Percentiles rank a stretch among this genome's conserved stretches.
Evolutionary conservation across 225 moss, liverwort and hornwort genomes (phyloP).

Genomic region (Physcomitrellopsis africana): DNA sequence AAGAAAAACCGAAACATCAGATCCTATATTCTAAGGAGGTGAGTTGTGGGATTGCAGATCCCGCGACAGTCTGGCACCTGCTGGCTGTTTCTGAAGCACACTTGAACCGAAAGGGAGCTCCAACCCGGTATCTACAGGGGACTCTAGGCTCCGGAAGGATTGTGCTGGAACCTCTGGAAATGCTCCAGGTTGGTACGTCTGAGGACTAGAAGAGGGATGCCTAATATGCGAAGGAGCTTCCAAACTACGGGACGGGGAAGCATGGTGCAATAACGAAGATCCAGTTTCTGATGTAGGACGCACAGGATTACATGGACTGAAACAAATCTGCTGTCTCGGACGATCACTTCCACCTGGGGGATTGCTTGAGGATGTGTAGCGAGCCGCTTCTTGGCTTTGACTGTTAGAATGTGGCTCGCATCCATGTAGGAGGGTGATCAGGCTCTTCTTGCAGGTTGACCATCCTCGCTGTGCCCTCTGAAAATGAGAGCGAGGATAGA

Average conservation of each 20-base stretch:
- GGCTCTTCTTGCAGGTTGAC: constrained; percentile 3
- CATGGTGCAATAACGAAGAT: constrained; percentile 19
- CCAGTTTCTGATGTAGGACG: neutral
- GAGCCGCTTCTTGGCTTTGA: constrained; percentile 18
- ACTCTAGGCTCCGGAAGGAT: constrained; percentile 31
- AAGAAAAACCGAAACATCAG: neutral
- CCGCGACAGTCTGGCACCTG: constrained; percentile 30
- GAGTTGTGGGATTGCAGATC: constrained; percentile 28
- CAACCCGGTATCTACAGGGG: constrained; percentile 45
- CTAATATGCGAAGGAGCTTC: constrained; percentile 15
- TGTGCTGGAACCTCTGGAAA: constrained; percentile 33
- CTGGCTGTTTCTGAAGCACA: constrained; percentile 26
- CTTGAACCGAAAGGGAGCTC: constrained; percentile 50
- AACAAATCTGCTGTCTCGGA: constrained; percentile 24
- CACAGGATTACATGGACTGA: constrained; percentile 19
- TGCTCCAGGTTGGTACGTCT: constrained; percentile 31
- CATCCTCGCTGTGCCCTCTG: constrained; percentile 28
- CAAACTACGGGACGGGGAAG: constrained; percentile 27
- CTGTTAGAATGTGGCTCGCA: constrained; percentile 3
- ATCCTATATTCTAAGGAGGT: constrained; percentile 12
- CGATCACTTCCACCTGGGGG: constrained; percentile 13
- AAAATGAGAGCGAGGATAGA: constrained; percentile 23
- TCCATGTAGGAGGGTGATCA: constrained; percentile 35
- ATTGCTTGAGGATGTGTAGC: neutral
- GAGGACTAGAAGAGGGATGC: constrained; percentile 21